Percentiles rank a stretch among this genome's conserved stretches.
Evolutionary conservation across 257 asterid genomes (phyloP).

Genomic region (Cynanchum wilfordii): DNA sequence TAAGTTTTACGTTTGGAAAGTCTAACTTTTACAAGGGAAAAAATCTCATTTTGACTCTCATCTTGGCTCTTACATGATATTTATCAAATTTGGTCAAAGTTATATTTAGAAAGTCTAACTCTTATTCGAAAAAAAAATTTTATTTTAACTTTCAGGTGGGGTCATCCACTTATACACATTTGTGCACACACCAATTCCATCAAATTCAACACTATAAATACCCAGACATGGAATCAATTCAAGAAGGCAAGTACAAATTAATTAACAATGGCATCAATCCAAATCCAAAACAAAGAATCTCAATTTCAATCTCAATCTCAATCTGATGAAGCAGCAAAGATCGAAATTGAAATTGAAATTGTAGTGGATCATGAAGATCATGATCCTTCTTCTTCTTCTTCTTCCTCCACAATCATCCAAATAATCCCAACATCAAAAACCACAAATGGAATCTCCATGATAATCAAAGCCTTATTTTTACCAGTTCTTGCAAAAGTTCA

Average conservation of each 20-base stretch:
- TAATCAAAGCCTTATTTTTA: neutral
- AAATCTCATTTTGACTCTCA: too few relatives aligned
- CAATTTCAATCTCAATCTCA: slow-evolving; percentile 1
- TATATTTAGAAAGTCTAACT: too few relatives aligned
- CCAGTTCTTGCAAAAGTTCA: slow-evolving; percentile 14
- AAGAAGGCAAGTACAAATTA: neutral
- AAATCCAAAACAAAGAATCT: neutral
- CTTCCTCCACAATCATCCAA: neutral
- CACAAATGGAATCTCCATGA: neutral
- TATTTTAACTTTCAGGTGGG: too few relatives aligned
- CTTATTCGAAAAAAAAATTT: too few relatives aligned
- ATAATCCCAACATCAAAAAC: neutral
- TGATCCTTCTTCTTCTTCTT: neutral
- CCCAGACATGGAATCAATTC: neutral
- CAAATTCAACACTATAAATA: neutral
- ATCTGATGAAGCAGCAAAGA: too few relatives aligned
- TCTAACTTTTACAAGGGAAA: too few relatives aligned
- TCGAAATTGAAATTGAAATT: neutral
- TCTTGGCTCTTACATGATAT: too few relatives aligned
- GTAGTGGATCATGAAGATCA: neutral
- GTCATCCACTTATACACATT: neutral
- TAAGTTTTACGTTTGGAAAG: too few relatives aligned
- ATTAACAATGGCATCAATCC: neutral
- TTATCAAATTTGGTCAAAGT: too few relatives aligned
- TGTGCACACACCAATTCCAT: neutral